Conservation (phyloP, 768 basidiomycete species). For the Leccinum disarticulatum region DNA sequence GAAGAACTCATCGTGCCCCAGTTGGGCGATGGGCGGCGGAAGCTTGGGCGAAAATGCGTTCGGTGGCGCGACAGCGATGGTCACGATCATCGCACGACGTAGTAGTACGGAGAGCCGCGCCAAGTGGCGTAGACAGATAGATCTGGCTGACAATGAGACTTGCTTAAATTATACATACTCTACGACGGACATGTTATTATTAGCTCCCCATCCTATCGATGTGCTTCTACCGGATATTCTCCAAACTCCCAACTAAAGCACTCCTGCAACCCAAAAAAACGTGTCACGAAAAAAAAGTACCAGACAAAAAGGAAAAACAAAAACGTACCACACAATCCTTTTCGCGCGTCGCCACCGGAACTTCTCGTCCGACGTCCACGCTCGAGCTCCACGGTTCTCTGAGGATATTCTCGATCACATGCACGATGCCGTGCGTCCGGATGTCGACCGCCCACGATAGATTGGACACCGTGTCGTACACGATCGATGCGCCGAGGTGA, state of each 20-base stretch:
- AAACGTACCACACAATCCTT: conserved; percentile 69
- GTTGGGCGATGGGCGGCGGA: conserved; percentile 61
- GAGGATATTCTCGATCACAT: conserved; percentile 73
- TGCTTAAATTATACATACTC: no score
- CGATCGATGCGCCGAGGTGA: conserved; percentile 80
- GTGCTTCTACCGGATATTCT: conserved; percentile 32
- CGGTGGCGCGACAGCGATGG: conserved; percentile 44
- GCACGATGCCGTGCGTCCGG: conserved; percentile 76
- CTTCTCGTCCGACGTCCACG: conserved; percentile 59
- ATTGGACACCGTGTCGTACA: conserved; percentile 91
- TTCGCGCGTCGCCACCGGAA: conserved; percentile 53
- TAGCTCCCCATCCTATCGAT: not conserved
- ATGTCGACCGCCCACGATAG: conserved; percentile 84
- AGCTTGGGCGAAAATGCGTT: conserved; percentile 43
- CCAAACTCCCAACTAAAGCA: conserved; percentile 74
- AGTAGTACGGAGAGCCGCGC: no score
- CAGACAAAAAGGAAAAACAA: not conserved
- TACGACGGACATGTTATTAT: no score
- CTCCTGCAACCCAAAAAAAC: conserved; percentile 41
- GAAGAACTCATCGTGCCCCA: conserved; percentile 78
- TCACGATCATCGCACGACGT: conserved; percentile 60
- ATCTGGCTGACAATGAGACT: no score
- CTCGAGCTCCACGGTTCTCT: conserved; percentile 69
- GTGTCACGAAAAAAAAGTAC: not conserved
- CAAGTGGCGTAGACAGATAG: no score